Percentiles rank a stretch among this genome's conserved stretches.
Conservation (phyloP, 2,329 filamentous ascomycete genomes). For the Ophiocordyceps robertsii region DNA sequence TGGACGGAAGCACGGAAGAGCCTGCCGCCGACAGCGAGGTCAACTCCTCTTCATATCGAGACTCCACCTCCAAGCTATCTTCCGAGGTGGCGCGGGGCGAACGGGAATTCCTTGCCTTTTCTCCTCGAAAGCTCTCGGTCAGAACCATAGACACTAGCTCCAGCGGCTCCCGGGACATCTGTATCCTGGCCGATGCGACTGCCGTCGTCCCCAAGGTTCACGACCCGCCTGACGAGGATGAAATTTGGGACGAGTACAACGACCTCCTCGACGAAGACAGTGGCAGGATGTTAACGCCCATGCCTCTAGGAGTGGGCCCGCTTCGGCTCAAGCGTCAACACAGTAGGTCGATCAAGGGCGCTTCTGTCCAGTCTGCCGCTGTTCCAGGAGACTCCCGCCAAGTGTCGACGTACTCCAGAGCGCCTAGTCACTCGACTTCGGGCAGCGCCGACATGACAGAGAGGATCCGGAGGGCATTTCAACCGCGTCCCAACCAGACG, state of each 20-base stretch:
- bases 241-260: conserved; percentile 90
- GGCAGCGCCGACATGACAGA: conserved; percentile 42
- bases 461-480: conserved; percentile 35
- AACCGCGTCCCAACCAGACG: conserved; percentile 25
- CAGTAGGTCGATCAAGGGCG: conserved; percentile 18
- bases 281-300: conserved; percentile 32
- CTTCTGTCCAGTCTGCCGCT: background rate
- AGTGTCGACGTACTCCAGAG: conserved; percentile 18
- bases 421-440: conserved; percentile 32
- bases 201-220: conserved; percentile 50
- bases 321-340: conserved; percentile 41
- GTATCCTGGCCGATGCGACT: conserved; percentile 48
- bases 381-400: conserved; percentile 12
- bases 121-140: conserved; percentile 58
- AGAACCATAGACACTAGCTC: conserved; percentile 36
- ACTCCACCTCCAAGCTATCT: conserved; percentile 16
- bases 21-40: conserved; percentile 18
- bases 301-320: conserved; percentile 41
- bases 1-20: conserved; percentile 23
- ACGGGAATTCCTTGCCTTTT: conserved; percentile 61
- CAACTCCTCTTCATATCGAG: conserved; percentile 15
- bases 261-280: conserved; percentile 62
- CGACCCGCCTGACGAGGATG: conserved; percentile 61
- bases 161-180: conserved; percentile 48
- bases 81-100: conserved; percentile 16